phyloP scores from a whole-genome alignment of 306 rosid genomes.

The Dalbergia oliveri region DNA sequence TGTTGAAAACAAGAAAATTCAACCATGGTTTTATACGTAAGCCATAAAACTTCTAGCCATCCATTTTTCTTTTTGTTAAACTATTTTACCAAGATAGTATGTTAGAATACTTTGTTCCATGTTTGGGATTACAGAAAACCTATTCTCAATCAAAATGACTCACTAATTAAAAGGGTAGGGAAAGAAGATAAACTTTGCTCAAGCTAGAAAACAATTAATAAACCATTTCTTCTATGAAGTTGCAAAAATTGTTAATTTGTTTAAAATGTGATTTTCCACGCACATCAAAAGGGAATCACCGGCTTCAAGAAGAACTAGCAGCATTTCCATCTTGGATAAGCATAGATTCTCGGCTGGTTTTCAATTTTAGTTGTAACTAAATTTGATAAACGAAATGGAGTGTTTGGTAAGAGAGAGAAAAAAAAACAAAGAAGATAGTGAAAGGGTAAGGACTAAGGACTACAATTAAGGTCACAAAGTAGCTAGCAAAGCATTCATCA shows the following conservation, averaged over 20 bases:
- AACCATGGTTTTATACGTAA: not conserved
- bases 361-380: conserved; percentile 23
- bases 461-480: not conserved
- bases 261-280: not conserved
- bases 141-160: not conserved
- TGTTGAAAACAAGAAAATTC: not conserved
- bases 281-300: not conserved
- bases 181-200: conserved; percentile 4
- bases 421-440: not conserved
- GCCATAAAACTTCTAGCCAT: not conserved
- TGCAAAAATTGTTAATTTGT: not conserved
- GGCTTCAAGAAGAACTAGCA: not conserved
- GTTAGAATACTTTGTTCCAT: not conserved
- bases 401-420: not conserved
- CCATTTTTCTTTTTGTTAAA: not conserved
- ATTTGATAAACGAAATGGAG: not conserved
- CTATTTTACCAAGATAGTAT: not conserved
- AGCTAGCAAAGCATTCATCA: not conserved
- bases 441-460: not conserved
- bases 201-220: not conserved
- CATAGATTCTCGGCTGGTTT: not conserved
- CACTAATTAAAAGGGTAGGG: not conserved
- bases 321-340: not conserved
- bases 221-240: not conserved
- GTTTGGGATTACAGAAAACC: not conserved